Conservation (phyloP, 768 basidiomycete genomes). For the Gymnopilus junonius region DNA sequence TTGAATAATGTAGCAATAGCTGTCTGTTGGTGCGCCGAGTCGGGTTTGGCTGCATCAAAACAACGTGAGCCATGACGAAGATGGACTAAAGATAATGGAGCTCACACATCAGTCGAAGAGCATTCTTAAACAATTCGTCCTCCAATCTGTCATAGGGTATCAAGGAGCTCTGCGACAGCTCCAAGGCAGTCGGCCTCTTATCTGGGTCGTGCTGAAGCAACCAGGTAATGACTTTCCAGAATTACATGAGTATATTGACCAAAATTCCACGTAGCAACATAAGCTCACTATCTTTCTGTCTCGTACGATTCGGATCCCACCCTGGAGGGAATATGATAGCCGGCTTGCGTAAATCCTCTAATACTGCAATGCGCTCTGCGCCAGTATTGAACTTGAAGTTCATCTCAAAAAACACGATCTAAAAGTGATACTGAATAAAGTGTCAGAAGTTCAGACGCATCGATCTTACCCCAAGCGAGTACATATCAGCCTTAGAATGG, state of each 20-base stretch:
- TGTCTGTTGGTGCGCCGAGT: constrained; percentile 80
- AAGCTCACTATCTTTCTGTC: constrained; percentile 67
- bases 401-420: constrained; percentile 99
- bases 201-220: constrained; percentile 83
- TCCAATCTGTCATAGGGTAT: constrained; percentile 73
- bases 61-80: neutral
- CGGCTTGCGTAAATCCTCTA: constrained; percentile 78
- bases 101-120: constrained; percentile 76
- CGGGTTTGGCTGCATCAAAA: constrained; percentile 61
- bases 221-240: constrained; percentile 68
- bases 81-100: neutral
- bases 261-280: neutral
- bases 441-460: neutral
- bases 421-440: constrained; percentile 5
- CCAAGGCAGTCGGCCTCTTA: constrained; percentile 81
- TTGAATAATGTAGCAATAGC: constrained; percentile 81
- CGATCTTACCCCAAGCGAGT: constrained; percentile 81
- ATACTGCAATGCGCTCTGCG: constrained; percentile 81
- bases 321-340: constrained; percentile 74
- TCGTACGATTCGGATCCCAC: constrained; percentile 66
- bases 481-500: constrained; percentile 92
- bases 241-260: neutral
- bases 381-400: constrained; percentile 83
- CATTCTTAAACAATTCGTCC: constrained; percentile 86
- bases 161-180: constrained; percentile 78